Evolutionary conservation across 2,329 filamentous ascomycete species (phyloP).

Genomic region (Arthrobotrys iridis): DNA sequence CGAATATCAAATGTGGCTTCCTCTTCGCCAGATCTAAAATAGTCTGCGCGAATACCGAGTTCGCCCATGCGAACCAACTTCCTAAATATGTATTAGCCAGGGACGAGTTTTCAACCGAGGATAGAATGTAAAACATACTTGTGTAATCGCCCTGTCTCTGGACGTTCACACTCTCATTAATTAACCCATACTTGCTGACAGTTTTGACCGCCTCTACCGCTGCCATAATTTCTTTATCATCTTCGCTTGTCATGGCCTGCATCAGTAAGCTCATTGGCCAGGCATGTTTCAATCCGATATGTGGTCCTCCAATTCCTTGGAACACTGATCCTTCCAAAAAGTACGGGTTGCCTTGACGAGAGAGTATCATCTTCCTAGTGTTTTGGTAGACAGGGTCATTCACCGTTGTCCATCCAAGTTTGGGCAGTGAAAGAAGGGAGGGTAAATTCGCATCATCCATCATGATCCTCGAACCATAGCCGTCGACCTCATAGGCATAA

Average conservation of each 20-base stretch:
- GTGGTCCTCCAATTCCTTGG: constrained; percentile 82
- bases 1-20: constrained; percentile 89
- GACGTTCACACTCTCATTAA: constrained; percentile 94
- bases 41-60: constrained; percentile 92
- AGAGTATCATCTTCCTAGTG: constrained; percentile 83
- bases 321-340: constrained; percentile 81
- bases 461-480: constrained; percentile 80
- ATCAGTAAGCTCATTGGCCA: constrained; percentile 97
- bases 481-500: constrained; percentile 88
- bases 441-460: constrained; percentile 94
- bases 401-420: constrained; percentile 76
- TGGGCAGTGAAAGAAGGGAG: constrained; percentile 78
- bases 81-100: constrained; percentile 61
- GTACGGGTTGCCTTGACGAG: constrained; percentile 83
- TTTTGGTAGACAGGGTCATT: constrained; percentile 82
- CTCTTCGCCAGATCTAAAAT: constrained; percentile 87
- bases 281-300: constrained; percentile 85
- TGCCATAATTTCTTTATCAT: constrained; percentile 81
- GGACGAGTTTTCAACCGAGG: not conserved
- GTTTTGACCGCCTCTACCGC: constrained; percentile 79
- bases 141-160: constrained; percentile 77
- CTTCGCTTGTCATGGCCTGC: constrained; percentile 86
- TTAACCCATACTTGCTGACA: constrained; percentile 78
- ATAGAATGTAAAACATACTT: constrained; percentile 64
- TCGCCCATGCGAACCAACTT: constrained; percentile 98